Base-by-base conservation (phyloP, 257 asterid genomes). In the Solanum lycopersicoides region DNA sequence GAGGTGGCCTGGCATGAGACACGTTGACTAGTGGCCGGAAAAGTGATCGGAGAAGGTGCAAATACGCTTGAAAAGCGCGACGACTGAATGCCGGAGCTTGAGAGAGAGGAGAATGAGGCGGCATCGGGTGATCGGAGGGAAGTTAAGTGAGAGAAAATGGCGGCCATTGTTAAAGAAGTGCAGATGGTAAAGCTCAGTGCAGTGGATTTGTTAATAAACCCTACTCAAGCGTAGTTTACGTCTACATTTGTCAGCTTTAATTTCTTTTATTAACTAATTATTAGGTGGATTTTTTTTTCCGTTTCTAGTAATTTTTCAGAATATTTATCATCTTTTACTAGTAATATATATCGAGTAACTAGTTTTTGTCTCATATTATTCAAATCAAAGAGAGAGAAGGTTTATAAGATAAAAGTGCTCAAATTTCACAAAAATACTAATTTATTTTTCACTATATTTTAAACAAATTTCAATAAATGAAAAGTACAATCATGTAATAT, bases 1-100 rank as follows among this genome's bases (percentile, higher is more conserved):
- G 95, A 90, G 88, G 90, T 93, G 79, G 88, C 41, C 88, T 93
- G 99, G 92, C 98, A 95, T 53, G 94, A 90, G 93, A 96, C 87
- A 87, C 93, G 91, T 85, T 89, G 95, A 86, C 93, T 87, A 86
- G 83, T 87, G n/a, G 90, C 59, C 16, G 89, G 87, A 68, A 84
- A 71, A 34, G 84, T 66, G 77, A 89, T 88, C 65, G 94, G 93
- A 82, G 93, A 76, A 28, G 93, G 59, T 9, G 72, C 18, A 30
- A 87, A 88, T 83, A 84, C 89, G 50, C 90, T 86, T 72, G 92
- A 39, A 79, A 89, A 74, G 32, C 88, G 89, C 34, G 91, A 88
- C n/a, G 86, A 86, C 14, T 44, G 91, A 80, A 83, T 88, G 65
- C 65, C 79, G 88, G 90, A 83, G 87, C 63, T 68, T 44, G 91